Percentiles rank a stretch among this genome's conserved stretches.
These are phyloP conservation scores for Hericium coralloides DNA, from an alignment of 768 basidiomycete genomes.

Conservation along the genomic window DNA sequence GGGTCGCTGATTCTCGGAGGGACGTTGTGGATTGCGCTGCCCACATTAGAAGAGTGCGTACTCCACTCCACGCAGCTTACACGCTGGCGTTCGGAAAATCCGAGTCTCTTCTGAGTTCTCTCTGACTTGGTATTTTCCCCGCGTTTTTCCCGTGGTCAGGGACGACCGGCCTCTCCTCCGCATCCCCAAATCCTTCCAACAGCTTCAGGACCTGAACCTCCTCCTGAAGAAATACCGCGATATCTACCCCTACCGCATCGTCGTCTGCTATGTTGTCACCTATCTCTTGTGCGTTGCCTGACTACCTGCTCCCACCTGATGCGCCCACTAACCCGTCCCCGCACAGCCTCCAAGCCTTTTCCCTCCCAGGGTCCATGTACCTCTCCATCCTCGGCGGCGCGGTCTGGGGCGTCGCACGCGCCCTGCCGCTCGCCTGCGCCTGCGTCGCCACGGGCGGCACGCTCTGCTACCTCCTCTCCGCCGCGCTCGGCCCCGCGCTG, in stretches of 20 bases:
- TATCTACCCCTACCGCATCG: constrained; percentile 77
- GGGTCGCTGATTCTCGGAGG: constrained; percentile 66
- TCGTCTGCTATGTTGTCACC: constrained; percentile 80
- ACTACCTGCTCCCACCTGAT: background rate
- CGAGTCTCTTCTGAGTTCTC: too few relatives aligned
- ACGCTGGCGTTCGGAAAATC: too few relatives aligned
- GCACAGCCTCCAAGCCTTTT: constrained; percentile 89
- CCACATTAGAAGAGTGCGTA: constrained; percentile 68
- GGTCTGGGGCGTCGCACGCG: constrained; percentile 83
- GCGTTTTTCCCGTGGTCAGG: constrained; percentile 29
- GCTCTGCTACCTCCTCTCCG: constrained; percentile 87
- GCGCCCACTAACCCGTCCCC: background rate
- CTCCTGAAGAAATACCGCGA: constrained; percentile 89
- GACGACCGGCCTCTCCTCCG: constrained; percentile 68
- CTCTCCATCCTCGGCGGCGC: constrained; percentile 94
- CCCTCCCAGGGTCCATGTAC: constrained; percentile 96
- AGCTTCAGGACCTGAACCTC: constrained; percentile 77
- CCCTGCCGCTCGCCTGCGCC: constrained; percentile 83
- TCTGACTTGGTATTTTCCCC: background rate
- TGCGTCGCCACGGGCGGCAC: constrained; percentile 89
- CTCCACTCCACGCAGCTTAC: background rate
- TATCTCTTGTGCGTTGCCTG: constrained; percentile 76
- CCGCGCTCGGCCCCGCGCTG: constrained; percentile 87
- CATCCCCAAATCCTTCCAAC: constrained; percentile 81
- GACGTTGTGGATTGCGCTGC: constrained; percentile 74